These are phyloP conservation scores for Murraya koenigii DNA, from an alignment of 345 rosid species.

Conservation along the genomic window DNA sequence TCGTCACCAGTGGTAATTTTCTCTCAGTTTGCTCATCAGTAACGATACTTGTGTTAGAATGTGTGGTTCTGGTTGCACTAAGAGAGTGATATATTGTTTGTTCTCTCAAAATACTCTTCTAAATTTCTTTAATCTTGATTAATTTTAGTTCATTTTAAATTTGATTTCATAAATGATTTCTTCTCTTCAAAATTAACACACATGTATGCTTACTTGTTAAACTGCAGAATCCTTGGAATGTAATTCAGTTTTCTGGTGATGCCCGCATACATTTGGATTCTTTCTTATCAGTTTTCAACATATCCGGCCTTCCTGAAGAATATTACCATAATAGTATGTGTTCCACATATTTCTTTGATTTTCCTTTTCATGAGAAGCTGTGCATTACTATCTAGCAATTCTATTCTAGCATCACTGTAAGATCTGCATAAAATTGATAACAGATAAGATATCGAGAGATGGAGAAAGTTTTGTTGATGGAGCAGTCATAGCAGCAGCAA, in stretches of 20 bases:
- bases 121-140: neutral
- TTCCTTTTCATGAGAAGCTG: neutral
- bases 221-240: conserved; percentile 95
- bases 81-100: neutral
- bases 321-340: conserved; percentile 73
- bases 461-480: conserved; percentile 72
- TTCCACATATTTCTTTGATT: neutral
- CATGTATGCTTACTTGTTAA: neutral
- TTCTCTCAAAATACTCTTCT: neutral
- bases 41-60: neutral
- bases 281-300: conserved; percentile 73
- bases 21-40: conserved; percentile 2
- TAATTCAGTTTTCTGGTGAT: conserved; percentile 67
- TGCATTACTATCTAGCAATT: neutral
- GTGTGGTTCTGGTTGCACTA: neutral
- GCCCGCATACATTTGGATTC: conserved; percentile 79
- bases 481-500: conserved; percentile 85
- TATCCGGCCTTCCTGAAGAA: conserved; percentile 82
- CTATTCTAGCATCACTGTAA: neutral
- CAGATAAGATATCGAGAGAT: conserved; percentile 45
- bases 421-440: conserved; percentile 5
- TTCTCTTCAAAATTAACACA: conserved; percentile 5
- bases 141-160: neutral
- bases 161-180: neutral
- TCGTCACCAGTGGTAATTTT: conserved; percentile 78